Conservation (phyloP, 768 basidiomycete species). For the Leccinum incarnatum region DNA sequence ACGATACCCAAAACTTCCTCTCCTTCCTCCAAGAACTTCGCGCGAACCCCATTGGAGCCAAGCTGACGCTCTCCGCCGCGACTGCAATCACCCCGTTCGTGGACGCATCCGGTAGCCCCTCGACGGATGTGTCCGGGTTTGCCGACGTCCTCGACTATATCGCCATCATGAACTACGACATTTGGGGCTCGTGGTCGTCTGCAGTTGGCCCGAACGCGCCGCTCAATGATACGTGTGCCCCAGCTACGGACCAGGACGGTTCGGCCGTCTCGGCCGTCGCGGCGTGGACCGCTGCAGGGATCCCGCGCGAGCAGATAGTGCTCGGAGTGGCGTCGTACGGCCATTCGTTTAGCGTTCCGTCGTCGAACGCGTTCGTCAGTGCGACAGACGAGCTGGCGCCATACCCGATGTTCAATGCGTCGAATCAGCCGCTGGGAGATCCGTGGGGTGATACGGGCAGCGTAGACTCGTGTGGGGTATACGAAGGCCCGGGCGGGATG, state of each 20-base stretch:
- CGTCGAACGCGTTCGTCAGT: slow-evolving; percentile 36
- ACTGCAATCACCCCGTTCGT: slow-evolving; percentile 62
- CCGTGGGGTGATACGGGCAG: slow-evolving; percentile 49
- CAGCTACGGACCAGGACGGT: slow-evolving; percentile 54
- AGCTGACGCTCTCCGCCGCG: slow-evolving; percentile 66
- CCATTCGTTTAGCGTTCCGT: slow-evolving; percentile 52
- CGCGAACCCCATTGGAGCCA: slow-evolving; percentile 48
- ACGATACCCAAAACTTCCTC: slow-evolving; percentile 78
- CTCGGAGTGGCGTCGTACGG: slow-evolving; percentile 84
- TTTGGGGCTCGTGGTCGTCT: slow-evolving; percentile 36
- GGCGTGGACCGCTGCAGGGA: slow-evolving; percentile 73
- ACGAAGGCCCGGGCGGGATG: slow-evolving; percentile 46
- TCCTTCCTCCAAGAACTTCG: slow-evolving; percentile 66
- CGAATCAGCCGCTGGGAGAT: slow-evolving; percentile 50
- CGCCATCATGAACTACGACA: slow-evolving; percentile 62
- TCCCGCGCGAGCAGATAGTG: slow-evolving; percentile 67
- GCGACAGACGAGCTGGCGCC: slow-evolving; percentile 36
- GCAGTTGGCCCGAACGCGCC: slow-evolving; percentile 77
- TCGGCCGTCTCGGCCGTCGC: slow-evolving; percentile 73
- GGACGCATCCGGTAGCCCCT: slow-evolving; percentile 50
- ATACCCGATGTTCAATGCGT: slow-evolving; percentile 50
- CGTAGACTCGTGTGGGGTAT: slow-evolving; percentile 53
- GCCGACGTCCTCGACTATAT: slow-evolving; percentile 64
- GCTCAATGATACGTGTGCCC: slow-evolving; percentile 70
- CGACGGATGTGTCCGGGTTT: slow-evolving; percentile 61